Evolutionary conservation across 768 basidiomycete genomes (phyloP).

Genomic region (Postia placenta): DNA sequence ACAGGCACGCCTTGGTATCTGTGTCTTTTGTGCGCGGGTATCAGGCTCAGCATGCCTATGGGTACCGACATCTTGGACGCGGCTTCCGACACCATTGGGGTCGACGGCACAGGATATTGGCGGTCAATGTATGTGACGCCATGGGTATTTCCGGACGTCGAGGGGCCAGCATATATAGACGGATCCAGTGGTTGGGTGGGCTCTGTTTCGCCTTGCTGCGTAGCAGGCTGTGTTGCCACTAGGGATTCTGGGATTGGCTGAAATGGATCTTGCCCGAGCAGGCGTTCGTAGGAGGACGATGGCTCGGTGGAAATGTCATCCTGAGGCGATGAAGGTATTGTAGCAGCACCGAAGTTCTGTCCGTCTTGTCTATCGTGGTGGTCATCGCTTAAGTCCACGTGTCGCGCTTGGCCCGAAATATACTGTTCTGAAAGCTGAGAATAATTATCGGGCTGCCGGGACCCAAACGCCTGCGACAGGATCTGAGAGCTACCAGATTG

Average conservation of each 20-base stretch:
- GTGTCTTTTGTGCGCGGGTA: slow-evolving; percentile 10
- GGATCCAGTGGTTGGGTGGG: slow-evolving; percentile 1
- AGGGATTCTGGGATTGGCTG: slow-evolving; percentile 1
- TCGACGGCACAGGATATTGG: slow-evolving; percentile 2
- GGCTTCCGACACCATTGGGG: not conserved
- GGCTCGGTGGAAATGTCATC: slow-evolving; percentile 11
- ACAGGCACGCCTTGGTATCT: slow-evolving; percentile 6
- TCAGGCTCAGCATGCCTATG: slow-evolving; percentile 2
- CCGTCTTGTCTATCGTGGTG: not conserved
- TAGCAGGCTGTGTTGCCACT: slow-evolving; percentile 10
- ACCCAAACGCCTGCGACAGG: not conserved
- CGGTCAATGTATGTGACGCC: slow-evolving; percentile 7
- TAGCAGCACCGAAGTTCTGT: not conserved
- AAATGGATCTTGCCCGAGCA: slow-evolving; percentile 9
- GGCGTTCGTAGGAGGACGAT: slow-evolving; percentile 11
- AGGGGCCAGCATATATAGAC: not conserved
- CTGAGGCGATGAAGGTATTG: not conserved
- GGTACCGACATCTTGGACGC: not conserved
- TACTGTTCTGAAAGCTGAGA: slow-evolving; percentile 8
- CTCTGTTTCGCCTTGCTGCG: not conserved
- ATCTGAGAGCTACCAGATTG: slow-evolving; percentile 35
- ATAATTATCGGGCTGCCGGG: slow-evolving; percentile 1
- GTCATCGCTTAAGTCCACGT: not conserved
- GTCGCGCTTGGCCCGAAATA: slow-evolving; percentile 7
- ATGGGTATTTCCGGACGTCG: not conserved